These are phyloP conservation scores for Yamadazyma philogaea DNA, from an alignment of 805 yeast genomes.

Conservation along the genomic window DNA sequence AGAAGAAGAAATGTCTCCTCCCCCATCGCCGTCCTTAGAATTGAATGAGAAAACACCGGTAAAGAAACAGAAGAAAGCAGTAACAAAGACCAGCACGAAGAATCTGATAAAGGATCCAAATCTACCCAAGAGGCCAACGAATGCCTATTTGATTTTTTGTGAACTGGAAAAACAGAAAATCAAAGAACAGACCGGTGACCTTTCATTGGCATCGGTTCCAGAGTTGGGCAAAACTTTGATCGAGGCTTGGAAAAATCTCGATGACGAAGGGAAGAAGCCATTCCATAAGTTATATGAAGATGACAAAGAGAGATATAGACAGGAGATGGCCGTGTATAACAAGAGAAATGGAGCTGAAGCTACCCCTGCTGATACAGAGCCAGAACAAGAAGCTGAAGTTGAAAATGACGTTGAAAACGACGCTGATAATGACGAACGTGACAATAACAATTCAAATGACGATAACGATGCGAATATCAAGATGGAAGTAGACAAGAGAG, in stretches of 20 bases:
- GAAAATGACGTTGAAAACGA: slow-evolving; percentile 8
- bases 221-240: slow-evolving; percentile 79
- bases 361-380: slow-evolving; percentile 10
- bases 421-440: background rate
- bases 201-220: slow-evolving; percentile 19
- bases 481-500: slow-evolving; percentile 5
- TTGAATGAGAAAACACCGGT: slow-evolving; percentile 25
- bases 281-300: slow-evolving; percentile 73
- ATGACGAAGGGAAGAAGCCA: slow-evolving; percentile 66
- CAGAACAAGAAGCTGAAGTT: slow-evolving; percentile 4
- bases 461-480: background rate
- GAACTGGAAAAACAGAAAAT: slow-evolving; percentile 79
- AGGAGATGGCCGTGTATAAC: slow-evolving; percentile 61
- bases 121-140: slow-evolving; percentile 84
- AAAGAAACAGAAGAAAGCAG: slow-evolving; percentile 4
- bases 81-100: background rate
- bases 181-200: slow-evolving; percentile 50
- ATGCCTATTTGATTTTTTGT: slow-evolving; percentile 84
- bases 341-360: slow-evolving; percentile 19
- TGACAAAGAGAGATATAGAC: slow-evolving; percentile 71
- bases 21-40: slow-evolving; percentile 39
- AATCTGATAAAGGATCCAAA: slow-evolving; percentile 63
- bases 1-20: slow-evolving; percentile 37
- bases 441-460: background rate
- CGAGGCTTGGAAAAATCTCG: slow-evolving; percentile 79